Evolutionary conservation across 352 stramenopile species (phyloP).

Genomic region (Pythium utonaiense): DNA sequence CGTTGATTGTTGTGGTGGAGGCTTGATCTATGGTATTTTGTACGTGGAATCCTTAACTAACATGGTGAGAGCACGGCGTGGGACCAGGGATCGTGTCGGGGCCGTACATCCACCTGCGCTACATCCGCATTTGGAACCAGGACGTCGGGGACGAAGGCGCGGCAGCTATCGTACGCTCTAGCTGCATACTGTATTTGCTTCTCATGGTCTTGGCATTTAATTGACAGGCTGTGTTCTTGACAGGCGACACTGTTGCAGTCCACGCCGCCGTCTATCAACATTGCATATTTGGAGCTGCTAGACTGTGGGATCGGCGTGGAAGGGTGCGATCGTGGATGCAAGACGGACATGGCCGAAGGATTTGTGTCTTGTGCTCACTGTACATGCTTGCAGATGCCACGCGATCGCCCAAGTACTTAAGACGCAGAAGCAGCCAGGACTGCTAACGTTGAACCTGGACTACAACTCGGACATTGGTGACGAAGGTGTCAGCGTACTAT

Average conservation of each 20-base stretch:
- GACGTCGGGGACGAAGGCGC: conserved; percentile 72
- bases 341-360: too few relatives aligned
- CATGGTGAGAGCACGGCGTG: conserved; percentile 36
- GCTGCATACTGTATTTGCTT: neutral
- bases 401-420: conserved; percentile 48
- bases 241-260: conserved; percentile 46
- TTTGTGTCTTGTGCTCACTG: neutral
- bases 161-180: conserved; percentile 51
- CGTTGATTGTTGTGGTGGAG: neutral
- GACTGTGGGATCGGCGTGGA: conserved; percentile 68
- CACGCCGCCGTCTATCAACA: conserved; percentile 45
- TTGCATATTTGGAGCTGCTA: conserved; percentile 75
- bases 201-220: neutral
- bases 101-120: conserved; percentile 61
- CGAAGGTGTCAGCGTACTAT: conserved; percentile 45
- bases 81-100: conserved; percentile 61
- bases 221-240: neutral
- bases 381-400: conserved; percentile 34
- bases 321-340: too few relatives aligned
- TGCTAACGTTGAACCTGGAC: conserved; percentile 72
- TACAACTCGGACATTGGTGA: conserved; percentile 69
- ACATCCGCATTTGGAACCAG: conserved; percentile 82
- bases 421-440: conserved; percentile 44
- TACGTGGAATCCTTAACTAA: conserved; percentile 41
- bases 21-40: neutral